Evolutionary conservation across 148 eudicot genomes (phyloP).

Genomic region (Rhododendron mucronatum): DNA sequence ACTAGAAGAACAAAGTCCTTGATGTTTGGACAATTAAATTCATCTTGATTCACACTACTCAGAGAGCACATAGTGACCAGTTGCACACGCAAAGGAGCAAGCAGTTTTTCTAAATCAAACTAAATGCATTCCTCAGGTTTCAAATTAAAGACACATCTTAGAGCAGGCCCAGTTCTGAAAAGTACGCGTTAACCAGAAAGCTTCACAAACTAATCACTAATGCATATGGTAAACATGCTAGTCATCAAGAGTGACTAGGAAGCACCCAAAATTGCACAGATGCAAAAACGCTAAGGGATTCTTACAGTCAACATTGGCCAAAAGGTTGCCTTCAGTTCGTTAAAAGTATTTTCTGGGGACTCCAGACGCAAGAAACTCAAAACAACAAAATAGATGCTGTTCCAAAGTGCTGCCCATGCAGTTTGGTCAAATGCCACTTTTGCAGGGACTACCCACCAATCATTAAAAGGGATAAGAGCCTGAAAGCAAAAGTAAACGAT

Average conservation of each 20-base stretch:
- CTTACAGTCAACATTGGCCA: conserved; percentile 88
- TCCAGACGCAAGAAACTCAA: conserved; percentile 66
- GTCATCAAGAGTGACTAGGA: neutral
- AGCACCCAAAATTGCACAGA: neutral
- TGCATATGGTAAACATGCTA: neutral
- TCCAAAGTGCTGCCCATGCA: conserved; percentile 79
- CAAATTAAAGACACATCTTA: neutral
- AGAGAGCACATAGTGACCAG: neutral
- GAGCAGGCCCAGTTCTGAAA: neutral
- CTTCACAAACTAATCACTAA: neutral
- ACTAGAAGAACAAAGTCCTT: neutral
- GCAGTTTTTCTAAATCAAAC: neutral
- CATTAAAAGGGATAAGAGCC: conserved; percentile 70
- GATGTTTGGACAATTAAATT: neutral
- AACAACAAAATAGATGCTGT: conserved; percentile 71
- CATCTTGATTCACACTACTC: neutral
- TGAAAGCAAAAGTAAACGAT: conserved; percentile 17
- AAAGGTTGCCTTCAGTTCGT: conserved; percentile 63
- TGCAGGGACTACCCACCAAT: conserved; percentile 87
- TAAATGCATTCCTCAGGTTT: neutral
- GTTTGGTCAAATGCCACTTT: conserved; percentile 93
- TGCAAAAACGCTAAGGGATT: neutral
- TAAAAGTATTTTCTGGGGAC: conserved; percentile 48
- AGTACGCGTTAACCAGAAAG: neutral
- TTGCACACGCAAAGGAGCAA: neutral